Conservation (phyloP, 495 filamentous ascomycete species). For the Hypoxylon lienhwacheense region DNA sequence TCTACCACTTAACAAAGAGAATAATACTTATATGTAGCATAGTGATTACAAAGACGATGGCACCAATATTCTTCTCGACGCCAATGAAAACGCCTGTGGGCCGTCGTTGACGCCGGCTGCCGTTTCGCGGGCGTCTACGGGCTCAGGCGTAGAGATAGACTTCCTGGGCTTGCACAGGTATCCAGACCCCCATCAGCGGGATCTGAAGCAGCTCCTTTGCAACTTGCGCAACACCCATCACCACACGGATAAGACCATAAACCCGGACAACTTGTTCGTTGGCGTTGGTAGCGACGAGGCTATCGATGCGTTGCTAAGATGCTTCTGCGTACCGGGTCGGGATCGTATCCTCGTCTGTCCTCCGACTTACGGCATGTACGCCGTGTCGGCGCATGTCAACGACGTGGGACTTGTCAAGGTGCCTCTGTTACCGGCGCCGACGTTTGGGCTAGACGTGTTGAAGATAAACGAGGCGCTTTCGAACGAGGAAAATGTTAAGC, state of each 20-base stretch:
- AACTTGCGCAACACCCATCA: slow-evolving; percentile 81
- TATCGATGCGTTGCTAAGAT: slow-evolving; percentile 88
- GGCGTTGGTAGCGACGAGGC: slow-evolving; percentile 96
- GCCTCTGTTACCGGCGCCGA: slow-evolving; percentile 61
- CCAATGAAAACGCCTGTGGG: slow-evolving; percentile 96
- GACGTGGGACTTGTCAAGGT: slow-evolving; percentile 85
- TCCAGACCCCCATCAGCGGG: slow-evolving; percentile 90
- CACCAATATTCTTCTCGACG: slow-evolving; percentile 93
- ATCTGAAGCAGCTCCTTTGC: slow-evolving; percentile 85
- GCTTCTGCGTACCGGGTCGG: slow-evolving; percentile 83
- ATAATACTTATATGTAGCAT: slow-evolving; percentile 34
- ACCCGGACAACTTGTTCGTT: slow-evolving; percentile 83
- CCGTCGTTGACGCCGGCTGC: slow-evolving; percentile 56
- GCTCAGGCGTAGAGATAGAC: slow-evolving; percentile 56
- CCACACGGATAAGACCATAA: slow-evolving; percentile 74
- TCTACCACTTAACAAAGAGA: not conserved
- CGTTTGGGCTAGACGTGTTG: slow-evolving; percentile 70
- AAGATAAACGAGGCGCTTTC: slow-evolving; percentile 67
- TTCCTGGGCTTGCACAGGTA: slow-evolving; percentile 85
- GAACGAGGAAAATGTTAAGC: slow-evolving; percentile 69
- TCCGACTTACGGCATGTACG: slow-evolving; percentile 98
- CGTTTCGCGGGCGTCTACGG: slow-evolving; percentile 28
- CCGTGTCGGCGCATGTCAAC: slow-evolving; percentile 89
- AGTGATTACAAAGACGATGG: slow-evolving; percentile 99
- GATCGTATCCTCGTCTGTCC: slow-evolving; percentile 94